Evolutionary conservation across 495 filamentous ascomycete species (phyloP), one percentile per base, ranked within the genome.

Genomic region (Aeminium ludgeri): DNA sequence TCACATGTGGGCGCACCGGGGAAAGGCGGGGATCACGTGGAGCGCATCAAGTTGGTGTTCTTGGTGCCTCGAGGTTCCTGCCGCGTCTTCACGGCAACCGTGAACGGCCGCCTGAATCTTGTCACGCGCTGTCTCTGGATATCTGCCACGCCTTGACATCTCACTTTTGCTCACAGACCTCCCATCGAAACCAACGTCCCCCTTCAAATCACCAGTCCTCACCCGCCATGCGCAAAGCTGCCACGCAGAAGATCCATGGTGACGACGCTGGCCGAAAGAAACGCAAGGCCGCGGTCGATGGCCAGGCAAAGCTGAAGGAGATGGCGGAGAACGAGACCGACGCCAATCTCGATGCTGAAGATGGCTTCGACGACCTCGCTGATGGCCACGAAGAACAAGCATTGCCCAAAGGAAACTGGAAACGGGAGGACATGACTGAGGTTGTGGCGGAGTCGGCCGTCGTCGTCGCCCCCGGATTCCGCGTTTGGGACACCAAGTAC

Each of bases 261-360:
- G 36, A 38, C 8, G 27, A 13, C 7, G 27, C 3, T 8, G 29
- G 7, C 11, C 4, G 29, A 3, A 40, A 31, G 38, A 40, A 40
- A 28, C 38, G 38, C 38, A 40, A 40, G 15, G n/a, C 38, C 12
- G 38, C 38, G n/a, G 38, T 15, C 3, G 13, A 10, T 16, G 19
- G 25, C 23, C 11, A 3, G 23, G 6, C 13, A 11, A 40, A 40
- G 27, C 17, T 40, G 25, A 32, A 30, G 38, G 38, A 40, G 25
- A 15, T 40, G 8, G 16, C 27, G 23, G 23, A 25, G 8, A 25
- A 25, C 23, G 23, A 25, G n/a, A n/a, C n/a, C n/a, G n/a, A n/a
- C n/a, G n/a, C n/a, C 23, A 25, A 25, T 25, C 23, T 25, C 8
- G 38, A 40, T 19, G 38, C 6, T 18, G 38, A 39, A 13, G 36